Percentiles rank a stretch among this genome's conserved stretches.
Evolutionary conservation across 2,329 filamentous ascomycete species (phyloP).

Genomic region (Graphilbum sp.): DNA sequence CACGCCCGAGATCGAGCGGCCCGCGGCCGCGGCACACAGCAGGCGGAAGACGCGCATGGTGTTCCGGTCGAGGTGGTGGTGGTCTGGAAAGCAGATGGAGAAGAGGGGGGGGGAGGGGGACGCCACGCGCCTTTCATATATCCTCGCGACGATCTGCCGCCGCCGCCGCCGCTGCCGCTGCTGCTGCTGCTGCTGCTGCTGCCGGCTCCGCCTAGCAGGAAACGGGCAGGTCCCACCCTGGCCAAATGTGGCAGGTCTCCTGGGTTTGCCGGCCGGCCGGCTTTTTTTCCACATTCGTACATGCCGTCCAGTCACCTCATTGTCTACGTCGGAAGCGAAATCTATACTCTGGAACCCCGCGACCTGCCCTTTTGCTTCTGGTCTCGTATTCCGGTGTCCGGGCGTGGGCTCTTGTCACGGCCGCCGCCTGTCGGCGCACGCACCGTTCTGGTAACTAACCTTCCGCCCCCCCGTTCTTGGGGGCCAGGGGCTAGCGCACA

Average conservation of each 20-base stretch:
- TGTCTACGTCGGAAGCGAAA: not conserved
- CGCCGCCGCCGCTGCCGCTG: no score
- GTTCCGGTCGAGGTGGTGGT: no score
- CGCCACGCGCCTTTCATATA: not conserved
- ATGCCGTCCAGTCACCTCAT: not conserved
- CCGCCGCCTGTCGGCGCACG: not conserved
- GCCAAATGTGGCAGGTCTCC: not conserved
- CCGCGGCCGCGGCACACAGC: not conserved
- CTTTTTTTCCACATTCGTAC: not conserved
- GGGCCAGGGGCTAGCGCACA: no score
- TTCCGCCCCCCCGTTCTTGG: no score
- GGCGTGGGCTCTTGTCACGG: not conserved
- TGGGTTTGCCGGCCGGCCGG: not conserved
- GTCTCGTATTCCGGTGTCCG: no score
- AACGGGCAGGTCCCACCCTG: not conserved
- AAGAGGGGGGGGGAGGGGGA: no score
- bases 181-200: not conserved
- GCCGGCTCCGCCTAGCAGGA: no score
- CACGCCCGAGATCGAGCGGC: not conserved
- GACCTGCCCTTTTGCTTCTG: no score
- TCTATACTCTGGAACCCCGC: no score
- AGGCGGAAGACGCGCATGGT: not conserved
- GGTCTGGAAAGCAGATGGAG: not conserved
- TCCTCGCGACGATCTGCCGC: not conserved
- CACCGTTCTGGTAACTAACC: not conserved